Evolutionary conservation across 805 yeast genomes (phyloP), one percentile per base, ranked within the genome.

Genomic region (Ascoidea rubescens): DNA sequence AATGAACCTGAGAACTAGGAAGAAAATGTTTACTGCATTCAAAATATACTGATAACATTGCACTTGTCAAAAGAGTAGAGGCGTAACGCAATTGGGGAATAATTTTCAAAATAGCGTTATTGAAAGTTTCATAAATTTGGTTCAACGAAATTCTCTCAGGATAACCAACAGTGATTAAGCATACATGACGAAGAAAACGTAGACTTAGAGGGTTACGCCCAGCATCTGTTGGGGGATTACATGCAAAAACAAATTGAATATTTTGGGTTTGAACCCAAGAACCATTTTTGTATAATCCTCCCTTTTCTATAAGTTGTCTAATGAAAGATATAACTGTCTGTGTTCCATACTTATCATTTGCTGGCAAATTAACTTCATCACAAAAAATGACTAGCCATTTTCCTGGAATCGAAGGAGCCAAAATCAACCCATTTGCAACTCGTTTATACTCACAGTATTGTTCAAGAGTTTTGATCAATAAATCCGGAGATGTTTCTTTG

Each of bases 211-310:
- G 62, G 8, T 74, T 68, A 55, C 98, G 72, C 0, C 96, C 96
- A 3, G 80, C 77, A 64, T 86, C 95, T 0, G 81, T 72, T 0
- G 96, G 82, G 0, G 96, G 93, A 60, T 91, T 91, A 64, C 98
- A 91, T 0, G 98, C 97, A 6, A 95, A 97, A n/a, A 89, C 93
- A 67, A 91, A 73, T 60, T 85, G 95, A 31, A 91, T 71, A 48
- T 80, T 73, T 16, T 72, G 68, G 6, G 88, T 54, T 0, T 68
- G 56, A 1, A 90, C 79, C 96, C 96, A 91, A 31, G 72, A 71
- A 48, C 72, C 70, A 32, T 77, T 78, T 8, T 65, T 59, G 0
- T 96, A 88, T 61, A 88, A 91, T 0, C 97, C 96, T 0, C 69
- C 64, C 21, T 75, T 74, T 57, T 84, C 91, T 5, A 87, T 68